Percentiles rank a stretch among this genome's conserved stretches.
Evolutionary conservation across 164 flowering plant species (phyloP).

Genomic region (Aristolochia fimbriata): DNA sequence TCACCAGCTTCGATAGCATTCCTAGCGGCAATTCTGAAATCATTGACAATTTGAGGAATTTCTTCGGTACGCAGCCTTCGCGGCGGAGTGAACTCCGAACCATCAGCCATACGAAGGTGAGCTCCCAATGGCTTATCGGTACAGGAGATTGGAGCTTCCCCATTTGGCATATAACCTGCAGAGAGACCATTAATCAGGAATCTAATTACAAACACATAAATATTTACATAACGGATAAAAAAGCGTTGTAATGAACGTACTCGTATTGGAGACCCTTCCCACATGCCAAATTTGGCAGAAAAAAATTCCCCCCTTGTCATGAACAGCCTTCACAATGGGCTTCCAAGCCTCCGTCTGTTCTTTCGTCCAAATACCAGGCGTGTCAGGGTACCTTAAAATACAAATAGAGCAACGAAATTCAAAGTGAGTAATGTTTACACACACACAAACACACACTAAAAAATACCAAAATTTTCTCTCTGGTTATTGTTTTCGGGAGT

Average conservation of each 20-base stretch:
- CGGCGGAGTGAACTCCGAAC: conserved; percentile 21
- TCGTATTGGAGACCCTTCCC: conserved; percentile 18
- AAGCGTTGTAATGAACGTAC: conserved; percentile 1
- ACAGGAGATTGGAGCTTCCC: conserved; percentile 34
- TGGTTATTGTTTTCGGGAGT: no score
- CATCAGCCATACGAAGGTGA: conserved; percentile 17
- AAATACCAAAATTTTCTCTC: neutral
- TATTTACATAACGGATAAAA: no score
- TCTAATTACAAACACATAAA: no score
- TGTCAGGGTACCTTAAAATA: conserved; percentile 12
- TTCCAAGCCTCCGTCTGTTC: conserved; percentile 30
- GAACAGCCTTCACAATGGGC: conserved; percentile 27
- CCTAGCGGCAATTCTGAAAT: conserved; percentile 29
- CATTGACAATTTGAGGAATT: conserved; percentile 27
- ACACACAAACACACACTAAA: neutral
- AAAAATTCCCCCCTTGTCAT: conserved; percentile 23
- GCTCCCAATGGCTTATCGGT: conserved; percentile 18
- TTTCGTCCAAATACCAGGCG: conserved; percentile 26
- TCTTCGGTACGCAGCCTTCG: conserved; percentile 23
- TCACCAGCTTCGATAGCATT: conserved; percentile 32
- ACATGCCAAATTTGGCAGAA: conserved; percentile 27
- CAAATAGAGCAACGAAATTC: neutral
- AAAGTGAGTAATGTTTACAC: neutral
- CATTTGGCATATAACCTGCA: conserved; percentile 32
- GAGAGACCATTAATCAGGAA: no score